Conservation (phyloP, 2,329 filamentous ascomycete genomes). For the Fusarium equiseti region DNA sequence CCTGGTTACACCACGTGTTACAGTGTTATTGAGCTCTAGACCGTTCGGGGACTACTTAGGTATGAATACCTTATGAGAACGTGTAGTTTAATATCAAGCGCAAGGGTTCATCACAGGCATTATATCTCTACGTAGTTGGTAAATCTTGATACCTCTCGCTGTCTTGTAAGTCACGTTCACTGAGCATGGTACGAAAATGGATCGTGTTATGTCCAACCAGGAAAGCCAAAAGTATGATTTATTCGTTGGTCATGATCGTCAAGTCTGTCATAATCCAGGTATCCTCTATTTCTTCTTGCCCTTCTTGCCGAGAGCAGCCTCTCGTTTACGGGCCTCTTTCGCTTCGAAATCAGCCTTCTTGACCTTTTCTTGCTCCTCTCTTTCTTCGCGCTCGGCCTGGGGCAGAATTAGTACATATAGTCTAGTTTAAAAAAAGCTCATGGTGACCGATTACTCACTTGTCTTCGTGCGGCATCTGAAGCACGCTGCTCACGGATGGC, state of each 20-base stretch:
- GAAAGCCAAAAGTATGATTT: not conserved
- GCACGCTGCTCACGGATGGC: constrained; percentile 88
- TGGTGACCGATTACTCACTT: constrained; percentile 62
- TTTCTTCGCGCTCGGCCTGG: constrained; percentile 70
- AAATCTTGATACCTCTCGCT: not conserved
- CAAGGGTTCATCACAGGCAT: not conserved
- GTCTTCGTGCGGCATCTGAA: constrained; percentile 83
- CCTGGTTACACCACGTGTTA: not conserved
- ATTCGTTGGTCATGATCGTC: constrained; percentile 11
- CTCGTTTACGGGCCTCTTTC: constrained; percentile 66
- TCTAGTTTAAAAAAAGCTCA: no score
- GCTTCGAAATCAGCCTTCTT: constrained; percentile 65
- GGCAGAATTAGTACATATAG: constrained; percentile 37
- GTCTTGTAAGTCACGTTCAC: not conserved
- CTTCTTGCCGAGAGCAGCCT: constrained; percentile 63
- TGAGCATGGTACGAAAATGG: not conserved
- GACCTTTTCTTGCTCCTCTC: constrained; percentile 63
- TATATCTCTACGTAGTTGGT: no score
- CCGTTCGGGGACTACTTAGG: no score
- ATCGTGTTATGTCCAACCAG: not conserved
- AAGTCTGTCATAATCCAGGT: not conserved
- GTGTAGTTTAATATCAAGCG: not conserved
- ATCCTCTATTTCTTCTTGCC: constrained; percentile 59
- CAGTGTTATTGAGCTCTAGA: not conserved
- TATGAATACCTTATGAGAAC: not conserved